These are phyloP conservation scores for Cicer chorassanicum DNA, from an alignment of 306 rosid genomes.

Conservation along the genomic window DNA sequence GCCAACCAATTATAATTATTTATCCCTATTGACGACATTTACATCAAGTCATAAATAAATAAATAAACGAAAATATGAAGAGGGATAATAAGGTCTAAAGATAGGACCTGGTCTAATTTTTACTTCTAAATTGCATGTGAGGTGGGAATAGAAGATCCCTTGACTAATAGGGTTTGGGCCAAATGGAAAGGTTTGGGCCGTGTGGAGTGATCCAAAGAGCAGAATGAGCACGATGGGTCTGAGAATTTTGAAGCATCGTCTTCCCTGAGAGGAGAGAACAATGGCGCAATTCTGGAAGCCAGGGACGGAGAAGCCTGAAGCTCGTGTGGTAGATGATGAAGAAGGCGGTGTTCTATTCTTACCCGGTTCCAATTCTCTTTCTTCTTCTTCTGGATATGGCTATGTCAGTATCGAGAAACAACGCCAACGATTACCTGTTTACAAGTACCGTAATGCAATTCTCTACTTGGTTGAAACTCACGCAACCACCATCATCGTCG, in stretches of 20 bases:
- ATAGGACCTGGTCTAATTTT: too few relatives aligned
- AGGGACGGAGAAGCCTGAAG: slow-evolving; percentile 78
- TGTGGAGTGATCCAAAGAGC: neutral
- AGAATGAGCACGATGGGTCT: neutral
- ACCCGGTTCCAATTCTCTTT: slow-evolving; percentile 50
- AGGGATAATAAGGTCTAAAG: too few relatives aligned
- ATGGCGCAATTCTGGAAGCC: slow-evolving; percentile 85
- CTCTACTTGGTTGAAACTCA: slow-evolving; percentile 85
- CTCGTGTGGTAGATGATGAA: slow-evolving; percentile 81
- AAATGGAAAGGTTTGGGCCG: neutral
- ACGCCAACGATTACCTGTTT: slow-evolving; percentile 89
- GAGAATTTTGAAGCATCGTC: neutral
- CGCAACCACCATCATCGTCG: slow-evolving; percentile 85
- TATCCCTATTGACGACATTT: neutral
- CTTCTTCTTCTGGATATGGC: slow-evolving; percentile 52
- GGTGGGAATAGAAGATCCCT: neutral
- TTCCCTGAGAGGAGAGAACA: neutral
- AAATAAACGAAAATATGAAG: too few relatives aligned
- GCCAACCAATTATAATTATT: neutral
- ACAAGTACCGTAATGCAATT: slow-evolving; percentile 78
- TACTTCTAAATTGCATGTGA: too few relatives aligned
- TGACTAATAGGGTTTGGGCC: neutral
- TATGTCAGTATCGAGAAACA: slow-evolving; percentile 72
- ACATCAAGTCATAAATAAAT: neutral
- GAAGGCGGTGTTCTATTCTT: slow-evolving; percentile 94